Base-by-base conservation (phyloP, 2,329 filamentous ascomycete genomes). In the Aspergillus aculeatinus region DNA sequence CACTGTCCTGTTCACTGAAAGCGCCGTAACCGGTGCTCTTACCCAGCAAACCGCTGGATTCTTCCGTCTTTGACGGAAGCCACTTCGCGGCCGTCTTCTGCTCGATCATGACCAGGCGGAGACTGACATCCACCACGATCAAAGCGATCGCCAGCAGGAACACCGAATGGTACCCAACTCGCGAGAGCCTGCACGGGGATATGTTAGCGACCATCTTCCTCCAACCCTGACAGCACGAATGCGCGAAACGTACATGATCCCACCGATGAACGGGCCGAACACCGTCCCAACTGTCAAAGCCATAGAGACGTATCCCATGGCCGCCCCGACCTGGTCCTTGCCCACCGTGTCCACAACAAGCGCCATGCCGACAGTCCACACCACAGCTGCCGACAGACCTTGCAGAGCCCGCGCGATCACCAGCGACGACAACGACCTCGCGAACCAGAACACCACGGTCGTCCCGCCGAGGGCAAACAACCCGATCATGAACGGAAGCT, bases 101-200 rank as follows among this genome's bases (percentile, higher is more conserved):
- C 71, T 89, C 87, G 19, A 89, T 80, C 65, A 89, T 80, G 2
- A 86, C 69, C 2, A 85, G 68, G 16, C 87, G 82, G 79, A 89
- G 82, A 16, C 83, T 60, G 56, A 89, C 84, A 68, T 89, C 87
- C 9, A 89, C 62, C 0, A 71, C 76, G 1, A 88, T 70, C 5
- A 88, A 68, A 0, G 74, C 81, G n/a, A 84, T 66, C 1, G 73
- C 71, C 35, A 74, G 63, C 3, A 63, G 60, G 58, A 73, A 75
- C 4, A 74, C 70, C 1, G 70, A 68, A 65, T 75, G 65, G 55
- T 72, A 71, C 19, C 70, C 67, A 11, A 67, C 63, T 51, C 63
- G 61, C 25, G 65, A 67, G 35, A 70, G 66, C 1, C 71, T 70
- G 35, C 55, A 11, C 33, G 23, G n/a, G 12, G 1, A 1, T 5